A percentile compares a stretch with the other conserved stretches of the same genome.
Conservation (phyloP, 352 stramenopile genomes). For the Pythium aristosporum region DNA sequence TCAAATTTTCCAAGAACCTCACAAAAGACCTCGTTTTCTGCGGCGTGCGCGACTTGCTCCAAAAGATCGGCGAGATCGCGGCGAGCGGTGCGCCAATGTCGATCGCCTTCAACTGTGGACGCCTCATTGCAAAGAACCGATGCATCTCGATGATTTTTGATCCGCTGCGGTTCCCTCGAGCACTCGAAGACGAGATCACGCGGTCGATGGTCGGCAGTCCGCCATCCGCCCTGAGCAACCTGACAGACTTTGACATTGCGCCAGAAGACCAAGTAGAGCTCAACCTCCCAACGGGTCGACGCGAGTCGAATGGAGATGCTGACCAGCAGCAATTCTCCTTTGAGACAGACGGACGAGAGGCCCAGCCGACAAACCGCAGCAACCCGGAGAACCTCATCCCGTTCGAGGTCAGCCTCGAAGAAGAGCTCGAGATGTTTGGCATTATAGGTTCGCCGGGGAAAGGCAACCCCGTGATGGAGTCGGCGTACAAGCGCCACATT, state of each 20-base stretch:
- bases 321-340: constrained; percentile 24
- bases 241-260: constrained; percentile 59
- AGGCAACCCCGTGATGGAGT: constrained; percentile 52
- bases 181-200: constrained; percentile 56
- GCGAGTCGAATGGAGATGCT: constrained; percentile 5
- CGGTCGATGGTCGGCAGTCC: constrained; percentile 54
- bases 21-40: constrained; percentile 77
- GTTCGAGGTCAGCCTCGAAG: constrained; percentile 42
- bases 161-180: constrained; percentile 52
- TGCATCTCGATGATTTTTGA: constrained; percentile 73
- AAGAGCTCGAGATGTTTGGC: constrained; percentile 57
- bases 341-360: constrained; percentile 37
- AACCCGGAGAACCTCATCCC: constrained; percentile 56
- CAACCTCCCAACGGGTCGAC: constrained; percentile 7
- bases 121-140: constrained; percentile 76
- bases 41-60: constrained; percentile 64
- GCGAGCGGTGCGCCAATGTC: constrained; percentile 50
- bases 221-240: constrained; percentile 42
- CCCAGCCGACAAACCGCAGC: constrained; percentile 43
- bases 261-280: constrained; percentile 44
- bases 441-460: constrained; percentile 37
- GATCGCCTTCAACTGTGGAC: constrained; percentile 66
- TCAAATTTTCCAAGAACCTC: constrained; percentile 74
- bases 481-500: constrained; percentile 60
- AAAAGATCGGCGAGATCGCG: constrained; percentile 69